Percentiles rank a stretch among this genome's conserved stretches.
Conservation (phyloP, 805 yeast species). For the Limtongia smithiae region DNA sequence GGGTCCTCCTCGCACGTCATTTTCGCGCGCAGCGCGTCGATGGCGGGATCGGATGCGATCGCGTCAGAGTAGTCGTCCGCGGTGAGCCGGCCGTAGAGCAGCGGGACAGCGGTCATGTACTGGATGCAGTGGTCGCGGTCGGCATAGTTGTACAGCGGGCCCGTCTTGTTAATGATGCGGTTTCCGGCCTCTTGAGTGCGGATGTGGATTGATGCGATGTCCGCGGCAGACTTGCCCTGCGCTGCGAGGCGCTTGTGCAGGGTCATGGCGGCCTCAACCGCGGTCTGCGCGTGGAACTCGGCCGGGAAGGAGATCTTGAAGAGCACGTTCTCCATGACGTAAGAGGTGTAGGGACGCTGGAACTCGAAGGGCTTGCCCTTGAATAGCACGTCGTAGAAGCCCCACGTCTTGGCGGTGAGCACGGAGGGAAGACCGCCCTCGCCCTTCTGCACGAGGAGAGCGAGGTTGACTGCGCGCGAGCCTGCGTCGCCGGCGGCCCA, state of each 20-base stretch:
- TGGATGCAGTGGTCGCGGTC: conserved; percentile 65
- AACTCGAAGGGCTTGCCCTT: conserved; percentile 51
- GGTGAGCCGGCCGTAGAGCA: conserved; percentile 52
- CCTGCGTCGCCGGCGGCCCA: conserved; percentile 70
- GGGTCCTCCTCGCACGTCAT: conserved; percentile 53
- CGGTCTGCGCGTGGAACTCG: conserved; percentile 64
- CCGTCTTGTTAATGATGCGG: conserved; percentile 56
- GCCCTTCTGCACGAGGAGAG: conserved; percentile 50
- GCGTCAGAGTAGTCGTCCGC: conserved; percentile 56
- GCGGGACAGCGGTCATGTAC: conserved; percentile 58
- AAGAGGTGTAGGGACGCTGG: conserved; percentile 53
- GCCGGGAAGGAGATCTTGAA: conserved; percentile 64
- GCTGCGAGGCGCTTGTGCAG: conserved; percentile 40
- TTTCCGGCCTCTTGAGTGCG: conserved; percentile 61
- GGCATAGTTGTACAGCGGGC: conserved; percentile 60
- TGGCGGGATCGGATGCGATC: conserved; percentile 50
- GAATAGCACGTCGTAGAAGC: conserved; percentile 60
- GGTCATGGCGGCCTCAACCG: conserved; percentile 55
- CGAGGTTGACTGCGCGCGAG: conserved; percentile 56
- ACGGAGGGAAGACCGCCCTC: conserved; percentile 57
- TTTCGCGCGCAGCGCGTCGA: conserved; percentile 51
- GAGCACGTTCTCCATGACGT: conserved; percentile 60
- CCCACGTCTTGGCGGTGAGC: conserved; percentile 58
- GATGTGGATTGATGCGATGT: conserved; percentile 49
- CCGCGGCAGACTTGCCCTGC: conserved; percentile 46